Percentiles rank a stretch among this genome's conserved stretches.
Evolutionary conservation across 257 asterid species (phyloP).

Genomic region (Solanum stenotomum): DNA sequence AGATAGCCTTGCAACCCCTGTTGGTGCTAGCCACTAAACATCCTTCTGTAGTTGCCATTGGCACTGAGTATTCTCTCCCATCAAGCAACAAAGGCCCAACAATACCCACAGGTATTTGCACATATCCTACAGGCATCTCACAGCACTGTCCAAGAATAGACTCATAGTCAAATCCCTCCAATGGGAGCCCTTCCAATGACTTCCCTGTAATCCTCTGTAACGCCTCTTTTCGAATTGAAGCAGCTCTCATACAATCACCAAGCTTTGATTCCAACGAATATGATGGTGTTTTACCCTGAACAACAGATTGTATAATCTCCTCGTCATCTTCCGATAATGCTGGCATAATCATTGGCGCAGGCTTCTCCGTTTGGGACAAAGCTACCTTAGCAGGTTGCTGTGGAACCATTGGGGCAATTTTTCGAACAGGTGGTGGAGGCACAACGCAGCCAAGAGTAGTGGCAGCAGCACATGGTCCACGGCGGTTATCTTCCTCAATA

Average conservation of each 20-base stretch:
- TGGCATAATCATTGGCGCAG: constrained; percentile 5
- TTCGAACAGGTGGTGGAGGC: constrained; percentile 6
- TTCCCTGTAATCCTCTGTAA: constrained; percentile 43
- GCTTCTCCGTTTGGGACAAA: constrained; percentile 1
- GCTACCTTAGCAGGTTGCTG: constrained; percentile 10
- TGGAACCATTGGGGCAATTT: background rate
- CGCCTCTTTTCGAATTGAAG: constrained; percentile 36
- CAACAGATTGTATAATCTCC: constrained; percentile 24
- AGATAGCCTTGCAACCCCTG: constrained; percentile 55
- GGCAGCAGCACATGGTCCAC: constrained; percentile 8
- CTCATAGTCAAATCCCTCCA: constrained; percentile 48
- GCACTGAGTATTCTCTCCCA: constrained; percentile 44
- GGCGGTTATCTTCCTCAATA: constrained; percentile 17
- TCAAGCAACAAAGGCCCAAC: constrained; percentile 54
- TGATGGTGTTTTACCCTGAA: constrained; percentile 31
- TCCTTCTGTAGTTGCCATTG: constrained; percentile 63
- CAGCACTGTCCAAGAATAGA: constrained; percentile 58
- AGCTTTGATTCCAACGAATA: constrained; percentile 45
- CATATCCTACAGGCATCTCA: constrained; percentile 65
- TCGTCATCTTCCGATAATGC: constrained; percentile 29
- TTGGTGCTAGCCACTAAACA: constrained; percentile 57
- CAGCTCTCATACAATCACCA: constrained; percentile 43
- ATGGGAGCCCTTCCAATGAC: constrained; percentile 41
- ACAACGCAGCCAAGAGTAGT: constrained; percentile 22
- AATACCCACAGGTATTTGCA: constrained; percentile 53